Conservation (phyloP, 306 rosid species). For the Quercus variabilis region DNA sequence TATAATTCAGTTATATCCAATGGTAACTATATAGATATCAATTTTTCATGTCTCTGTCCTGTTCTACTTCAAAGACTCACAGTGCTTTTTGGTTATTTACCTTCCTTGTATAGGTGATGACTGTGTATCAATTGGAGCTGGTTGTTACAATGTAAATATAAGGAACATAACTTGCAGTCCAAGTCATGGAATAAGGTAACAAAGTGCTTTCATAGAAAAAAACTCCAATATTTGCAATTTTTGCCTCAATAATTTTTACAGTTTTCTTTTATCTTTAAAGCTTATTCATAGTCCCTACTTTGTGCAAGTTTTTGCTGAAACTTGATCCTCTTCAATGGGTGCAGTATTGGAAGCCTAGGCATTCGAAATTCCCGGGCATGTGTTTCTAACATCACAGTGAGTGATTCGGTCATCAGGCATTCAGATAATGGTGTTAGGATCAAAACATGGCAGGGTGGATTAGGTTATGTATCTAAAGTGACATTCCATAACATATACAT, state of each 20-base stretch:
- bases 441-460: constrained; percentile 62
- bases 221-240: neutral
- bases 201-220: neutral
- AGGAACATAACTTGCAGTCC: constrained; percentile 50
- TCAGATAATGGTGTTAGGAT: constrained; percentile 54
- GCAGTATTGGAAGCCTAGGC: constrained; percentile 48
- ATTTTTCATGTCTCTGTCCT: neutral
- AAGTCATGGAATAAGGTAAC: constrained; percentile 62
- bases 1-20: constrained; percentile 38
- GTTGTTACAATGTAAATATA: constrained; percentile 48
- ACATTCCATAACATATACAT: constrained; percentile 30
- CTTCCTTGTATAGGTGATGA: constrained; percentile 42
- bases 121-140: constrained; percentile 55
- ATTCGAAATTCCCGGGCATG: constrained; percentile 41
- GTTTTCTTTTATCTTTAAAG: neutral
- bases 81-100: neutral
- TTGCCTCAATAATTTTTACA: neutral
- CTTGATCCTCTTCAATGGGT: neutral
- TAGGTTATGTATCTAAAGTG: constrained; percentile 40
- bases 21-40: constrained; percentile 12
- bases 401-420: constrained; percentile 34
- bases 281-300: neutral
- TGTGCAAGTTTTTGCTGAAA: neutral
- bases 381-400: constrained; percentile 42
- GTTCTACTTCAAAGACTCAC: neutral